Base-by-base conservation (phyloP, 345 rosid species). In the Passiflora organensis region DNA sequence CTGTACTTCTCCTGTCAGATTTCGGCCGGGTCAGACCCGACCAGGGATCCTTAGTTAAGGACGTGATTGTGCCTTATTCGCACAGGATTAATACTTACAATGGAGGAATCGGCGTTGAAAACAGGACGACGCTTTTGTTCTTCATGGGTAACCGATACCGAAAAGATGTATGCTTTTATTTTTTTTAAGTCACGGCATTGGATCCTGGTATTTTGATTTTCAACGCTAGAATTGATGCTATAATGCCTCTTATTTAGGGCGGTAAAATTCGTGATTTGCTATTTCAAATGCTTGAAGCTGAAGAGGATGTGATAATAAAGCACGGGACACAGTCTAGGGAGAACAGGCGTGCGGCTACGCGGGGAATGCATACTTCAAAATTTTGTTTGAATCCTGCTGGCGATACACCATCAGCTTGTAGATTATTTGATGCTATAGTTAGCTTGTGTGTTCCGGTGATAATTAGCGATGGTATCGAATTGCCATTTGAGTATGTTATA, bases 341-440 rank as follows among this genome's bases (percentile, higher is more conserved):
- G 78, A 89, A 79, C 64, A 51, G 99, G n/a, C 82, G 96, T 25
- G 89, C 91, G 28, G 97, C 99, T 55, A 72, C 87, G 0, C 80
- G 47, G 32, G 96, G 96, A 56, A 93, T 93, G 99, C 96, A 93
- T 69, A 78, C 96, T 32, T 89, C 99, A 6, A 89, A 85, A 68
- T 93, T 93, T 76, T 93, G 99, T 70, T 66, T 93, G 59, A 85
- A 83, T 72, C 99, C 99, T 69, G 99, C 99, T 13, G 97, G 99
- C 32, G 99, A 93, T 64, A 93, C 99, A 23, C 99, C 99, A 18
- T 93, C 99, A 6, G 97, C 97, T 20, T 89, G 99, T 73, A 79
- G 99, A 44, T 89, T 93, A 20, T 93, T 93, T 75, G 99, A 93
- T 82, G 66, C 99, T 46, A 93, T 93, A 18, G 96, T 93, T 64